A percentile compares a stretch with the other conserved stretches of the same genome.
phyloP scores from a whole-genome alignment of 805 yeast species.

The Barnettozyma siamensis region DNA sequence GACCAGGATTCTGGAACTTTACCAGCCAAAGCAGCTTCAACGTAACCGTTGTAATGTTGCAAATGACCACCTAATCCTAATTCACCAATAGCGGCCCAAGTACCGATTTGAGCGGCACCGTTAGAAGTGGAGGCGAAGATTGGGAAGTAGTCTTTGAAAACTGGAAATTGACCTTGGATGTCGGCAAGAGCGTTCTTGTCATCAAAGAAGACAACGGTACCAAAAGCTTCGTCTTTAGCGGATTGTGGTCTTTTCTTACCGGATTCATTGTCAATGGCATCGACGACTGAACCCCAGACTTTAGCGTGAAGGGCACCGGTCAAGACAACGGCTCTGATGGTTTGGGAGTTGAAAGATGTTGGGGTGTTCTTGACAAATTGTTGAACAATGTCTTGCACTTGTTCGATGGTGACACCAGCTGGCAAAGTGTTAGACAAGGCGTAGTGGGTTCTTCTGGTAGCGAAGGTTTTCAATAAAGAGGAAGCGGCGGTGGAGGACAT shows the following conservation, averaged over 20 bases:
- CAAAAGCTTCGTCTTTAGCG: constrained; percentile 40
- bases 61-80: constrained; percentile 45
- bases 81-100: constrained; percentile 43
- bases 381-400: constrained; percentile 37
- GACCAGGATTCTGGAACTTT: constrained; percentile 38
- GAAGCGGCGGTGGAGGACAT: constrained; percentile 13
- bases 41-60: constrained; percentile 46
- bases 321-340: constrained; percentile 41
- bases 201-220: constrained; percentile 45
- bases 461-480: constrained; percentile 28
- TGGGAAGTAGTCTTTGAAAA: constrained; percentile 40
- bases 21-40: constrained; percentile 35
- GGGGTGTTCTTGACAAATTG: constrained; percentile 43
- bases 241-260: constrained; percentile 39
- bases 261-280: constrained; percentile 31
- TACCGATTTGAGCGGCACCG: constrained; percentile 45
- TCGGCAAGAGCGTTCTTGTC: constrained; percentile 34
- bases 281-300: constrained; percentile 40
- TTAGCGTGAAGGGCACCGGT: constrained; percentile 40
- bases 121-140: constrained; percentile 41
- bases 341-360: constrained; percentile 47
- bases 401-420: constrained; percentile 31
- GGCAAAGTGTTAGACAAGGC: constrained; percentile 40
- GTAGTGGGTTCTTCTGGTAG: constrained; percentile 44
- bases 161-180: constrained; percentile 38